Evolutionary conservation across 148 eudicot genomes (phyloP), one percentile per base, ranked within the genome.

Genomic region (Rhododendron griersonianum): DNA sequence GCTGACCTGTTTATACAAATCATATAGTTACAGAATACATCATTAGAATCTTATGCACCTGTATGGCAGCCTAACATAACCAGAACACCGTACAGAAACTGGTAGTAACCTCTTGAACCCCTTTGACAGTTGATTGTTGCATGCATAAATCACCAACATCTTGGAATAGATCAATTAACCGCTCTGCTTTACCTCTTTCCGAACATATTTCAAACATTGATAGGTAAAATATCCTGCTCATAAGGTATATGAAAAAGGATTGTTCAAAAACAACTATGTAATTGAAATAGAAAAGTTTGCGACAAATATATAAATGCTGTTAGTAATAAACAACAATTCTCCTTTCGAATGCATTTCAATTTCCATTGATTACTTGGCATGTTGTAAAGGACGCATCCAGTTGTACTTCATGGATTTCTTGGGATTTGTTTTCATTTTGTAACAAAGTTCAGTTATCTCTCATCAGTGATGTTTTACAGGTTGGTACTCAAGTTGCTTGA

Each of bases 161-260:
- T 18, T 93, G 94, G 23, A 90, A 92, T 83, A 96, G 89, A 90
- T 96, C 99, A 77, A 80, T 67, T 73, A 96, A 65, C 87, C 88
- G 91, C 86, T 96, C 99, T 3, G 88, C 89, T 90, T 94, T 96
- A 59, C 98, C 98, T 87, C 87, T 88, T 86, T 94, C 98, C 41
- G 92, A 86, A 85, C 71, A 90, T 35, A 96, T 94, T 81, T 96
- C 98, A 86, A 96, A 94, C 87, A 95, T 91, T 10, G 99, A 96
- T 35, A 96, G 45, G 88, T 87, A 92, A 80, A 93, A 92, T 7
- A 85, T 87, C 93, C 99, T 96, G 92, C 81, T 39, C 89, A 87
- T 28, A 76, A 63, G 77, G 44, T 69, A 74, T 6, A 83, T 48
- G 11, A 78, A 78, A 61, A 85, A 67, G 67, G 11, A 41, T 45